Evolutionary conservation across 108 stramenopile genomes (phyloP).

Genomic region (Parietichytrium sp.): DNA sequence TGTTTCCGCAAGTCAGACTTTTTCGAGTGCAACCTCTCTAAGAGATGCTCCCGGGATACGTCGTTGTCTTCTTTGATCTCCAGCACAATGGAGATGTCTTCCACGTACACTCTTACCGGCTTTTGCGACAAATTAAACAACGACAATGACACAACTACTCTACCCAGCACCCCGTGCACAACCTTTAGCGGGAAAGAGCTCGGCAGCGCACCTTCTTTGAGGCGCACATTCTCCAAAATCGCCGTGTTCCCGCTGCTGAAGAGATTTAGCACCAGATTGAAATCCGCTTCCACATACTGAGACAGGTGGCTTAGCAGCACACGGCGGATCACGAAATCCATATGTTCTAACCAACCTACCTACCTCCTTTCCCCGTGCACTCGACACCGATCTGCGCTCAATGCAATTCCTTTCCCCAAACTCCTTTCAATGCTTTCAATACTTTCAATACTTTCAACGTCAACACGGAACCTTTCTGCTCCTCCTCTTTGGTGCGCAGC

Average conservation of each 20-base stretch:
- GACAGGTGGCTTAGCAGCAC: background rate
- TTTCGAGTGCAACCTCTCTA: background rate
- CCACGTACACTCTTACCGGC: background rate
- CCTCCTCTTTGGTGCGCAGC: no score
- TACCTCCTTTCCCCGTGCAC: no score
- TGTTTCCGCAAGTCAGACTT: background rate
- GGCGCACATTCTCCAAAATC: conserved; percentile 31
- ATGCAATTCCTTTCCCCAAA: no score
- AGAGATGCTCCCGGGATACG: conserved; percentile 25
- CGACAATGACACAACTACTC: background rate
- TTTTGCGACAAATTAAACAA: background rate
- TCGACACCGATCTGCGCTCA: no score
- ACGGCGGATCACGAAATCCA: conserved; percentile 32
- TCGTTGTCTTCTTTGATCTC: conserved; percentile 33
- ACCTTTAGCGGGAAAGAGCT: conserved; percentile 36
- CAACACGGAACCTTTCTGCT: no score
- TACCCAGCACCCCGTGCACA: background rate
- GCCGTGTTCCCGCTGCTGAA: conserved; percentile 7
- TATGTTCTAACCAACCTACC: background rate
- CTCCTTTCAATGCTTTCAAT: no score
- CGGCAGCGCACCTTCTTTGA: background rate
- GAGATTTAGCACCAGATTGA: background rate
- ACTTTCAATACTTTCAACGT: no score
- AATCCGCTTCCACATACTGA: conserved; percentile 11
- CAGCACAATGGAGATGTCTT: conserved; percentile 16